phyloP scores from a whole-genome alignment of 176 grass and related monocot species.

The Avena sativa region DNA sequence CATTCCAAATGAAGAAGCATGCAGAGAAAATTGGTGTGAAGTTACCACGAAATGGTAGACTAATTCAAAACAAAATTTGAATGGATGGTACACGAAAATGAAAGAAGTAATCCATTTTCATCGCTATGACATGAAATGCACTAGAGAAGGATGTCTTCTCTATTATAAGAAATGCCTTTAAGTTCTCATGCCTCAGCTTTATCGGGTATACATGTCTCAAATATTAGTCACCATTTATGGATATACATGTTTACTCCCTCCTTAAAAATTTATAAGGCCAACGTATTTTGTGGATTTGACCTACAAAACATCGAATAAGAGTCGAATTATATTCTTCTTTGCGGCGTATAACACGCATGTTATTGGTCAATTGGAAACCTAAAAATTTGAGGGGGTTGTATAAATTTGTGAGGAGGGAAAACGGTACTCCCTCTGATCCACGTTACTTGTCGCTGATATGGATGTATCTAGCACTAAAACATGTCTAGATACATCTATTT shows the following conservation, averaged over 20 bases:
- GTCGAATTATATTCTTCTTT: not conserved
- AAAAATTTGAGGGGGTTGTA: too few relatives aligned
- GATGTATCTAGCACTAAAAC: too few relatives aligned
- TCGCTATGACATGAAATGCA: not conserved
- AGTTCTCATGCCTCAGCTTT: not conserved
- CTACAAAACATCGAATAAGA: not conserved
- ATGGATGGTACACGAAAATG: too few relatives aligned
- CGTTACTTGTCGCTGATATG: too few relatives aligned
- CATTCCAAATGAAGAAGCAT: not conserved
- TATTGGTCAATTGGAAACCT: too few relatives aligned
- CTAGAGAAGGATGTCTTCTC: not conserved
- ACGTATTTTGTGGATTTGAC: not conserved
- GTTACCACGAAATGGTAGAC: not conserved
- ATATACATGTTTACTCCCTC: not conserved
- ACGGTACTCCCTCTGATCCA: too few relatives aligned
- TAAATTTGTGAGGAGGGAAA: not conserved
- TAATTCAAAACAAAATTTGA: not conserved
- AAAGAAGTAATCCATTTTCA: not conserved
- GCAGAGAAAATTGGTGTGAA: not conserved
- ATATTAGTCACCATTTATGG: not conserved
- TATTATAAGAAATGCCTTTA: not conserved
- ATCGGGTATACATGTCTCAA: not conserved
- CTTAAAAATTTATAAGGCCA: not conserved
- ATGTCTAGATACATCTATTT: too few relatives aligned
- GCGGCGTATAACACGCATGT: too few relatives aligned